phyloP scores from a whole-genome alignment of 179 eudicot species.

The Camellia oleifera region DNA sequence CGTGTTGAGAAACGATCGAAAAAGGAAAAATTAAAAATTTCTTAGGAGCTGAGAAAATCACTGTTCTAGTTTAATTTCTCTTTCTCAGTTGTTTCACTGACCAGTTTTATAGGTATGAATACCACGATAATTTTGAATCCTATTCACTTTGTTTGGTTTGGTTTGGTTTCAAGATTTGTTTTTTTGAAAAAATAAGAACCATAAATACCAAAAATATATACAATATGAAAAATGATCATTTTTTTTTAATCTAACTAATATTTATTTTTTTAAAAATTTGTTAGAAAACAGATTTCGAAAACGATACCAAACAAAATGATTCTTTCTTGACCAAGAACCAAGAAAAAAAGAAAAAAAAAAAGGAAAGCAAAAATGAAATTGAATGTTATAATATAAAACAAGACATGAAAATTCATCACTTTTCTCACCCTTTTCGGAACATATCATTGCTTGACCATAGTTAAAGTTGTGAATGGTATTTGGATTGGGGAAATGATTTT shows the following conservation, averaged over 20 bases:
- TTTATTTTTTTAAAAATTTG: too few species aligned
- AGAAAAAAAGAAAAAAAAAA: too few species aligned
- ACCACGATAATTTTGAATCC: not conserved
- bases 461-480: not conserved
- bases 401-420: not conserved
- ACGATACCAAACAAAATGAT: too few species aligned
- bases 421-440: not conserved
- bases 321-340: not conserved
- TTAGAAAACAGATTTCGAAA: too few species aligned
- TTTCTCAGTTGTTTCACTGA: not conserved
- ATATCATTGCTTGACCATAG: not conserved
- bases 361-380: not conserved
- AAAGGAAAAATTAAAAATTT: not conserved
- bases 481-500: not conserved
- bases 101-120: not conserved
- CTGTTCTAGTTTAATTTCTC: not conserved
- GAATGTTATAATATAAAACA: not conserved
- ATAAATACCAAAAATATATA: too few species aligned
- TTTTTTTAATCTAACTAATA: too few species aligned
- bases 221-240: too few species aligned
- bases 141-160: not conserved
- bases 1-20: not conserved
- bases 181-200: too few species aligned
- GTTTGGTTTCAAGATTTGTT: too few species aligned
- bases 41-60: not conserved